Conservation (phyloP, 2,329 filamentous ascomycete genomes). For the Xylariaceae sp. region DNA sequence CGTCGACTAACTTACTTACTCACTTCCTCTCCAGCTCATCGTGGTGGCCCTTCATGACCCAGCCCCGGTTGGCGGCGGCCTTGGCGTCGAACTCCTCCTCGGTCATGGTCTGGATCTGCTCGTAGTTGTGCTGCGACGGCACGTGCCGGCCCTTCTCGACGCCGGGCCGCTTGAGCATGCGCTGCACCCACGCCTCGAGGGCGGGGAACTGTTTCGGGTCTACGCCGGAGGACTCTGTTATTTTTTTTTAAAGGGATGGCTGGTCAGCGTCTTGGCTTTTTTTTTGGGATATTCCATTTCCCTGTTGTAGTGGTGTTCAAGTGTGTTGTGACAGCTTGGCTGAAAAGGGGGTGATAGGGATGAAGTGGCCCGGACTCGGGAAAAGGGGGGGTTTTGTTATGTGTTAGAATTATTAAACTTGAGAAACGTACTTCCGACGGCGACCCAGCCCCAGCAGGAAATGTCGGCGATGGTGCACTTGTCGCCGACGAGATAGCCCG, state of each 20-base stretch:
- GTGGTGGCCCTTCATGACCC: conserved; percentile 68
- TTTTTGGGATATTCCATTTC: too few species aligned
- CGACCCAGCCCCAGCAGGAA: conserved; percentile 73
- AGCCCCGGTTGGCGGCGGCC: conserved; percentile 48
- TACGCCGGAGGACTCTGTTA: conserved; percentile 53
- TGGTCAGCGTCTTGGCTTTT: too few species aligned
- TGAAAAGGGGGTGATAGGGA: too few species aligned
- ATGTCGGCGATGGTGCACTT: conserved; percentile 73
- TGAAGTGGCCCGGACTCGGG: too few species aligned
- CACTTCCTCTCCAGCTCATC: conserved; percentile 47
- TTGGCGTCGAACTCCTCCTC: conserved; percentile 52
- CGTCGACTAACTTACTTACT: too few species aligned
- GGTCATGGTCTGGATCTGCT: conserved; percentile 39
- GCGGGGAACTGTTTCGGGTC: conserved; percentile 71
- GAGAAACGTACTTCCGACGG: conserved; percentile 40
- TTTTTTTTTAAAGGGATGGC: conserved; percentile 9
- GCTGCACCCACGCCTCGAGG: conserved; percentile 71
- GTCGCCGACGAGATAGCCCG: conserved; percentile 60
- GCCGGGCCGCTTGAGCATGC: conserved; percentile 61
- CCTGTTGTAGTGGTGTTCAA: too few species aligned
- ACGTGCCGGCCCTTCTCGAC: conserved; percentile 73
- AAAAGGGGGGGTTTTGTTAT: too few species aligned
- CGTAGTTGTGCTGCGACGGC: conserved; percentile 59
- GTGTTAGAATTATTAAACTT: too few species aligned
- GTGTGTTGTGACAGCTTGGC: too few species aligned